phyloP scores from a whole-genome alignment of 169 alveolate genomes.

The Babesia microti region DNA sequence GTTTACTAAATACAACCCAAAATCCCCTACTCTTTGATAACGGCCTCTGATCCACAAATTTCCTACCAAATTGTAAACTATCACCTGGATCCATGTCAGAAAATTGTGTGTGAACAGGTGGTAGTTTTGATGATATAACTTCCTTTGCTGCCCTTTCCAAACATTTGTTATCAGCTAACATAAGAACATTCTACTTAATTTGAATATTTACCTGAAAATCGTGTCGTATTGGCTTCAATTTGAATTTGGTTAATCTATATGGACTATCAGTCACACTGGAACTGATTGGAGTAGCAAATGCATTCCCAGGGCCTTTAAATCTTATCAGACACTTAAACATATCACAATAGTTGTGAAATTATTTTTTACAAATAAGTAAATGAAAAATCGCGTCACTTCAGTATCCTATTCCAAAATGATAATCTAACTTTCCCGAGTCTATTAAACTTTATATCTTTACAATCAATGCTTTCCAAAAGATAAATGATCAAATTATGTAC shows the following conservation, averaged over 20 bases:
- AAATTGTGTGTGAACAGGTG: not conserved
- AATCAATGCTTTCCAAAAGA: conserved; percentile 23
- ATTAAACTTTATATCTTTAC: conserved; percentile 11
- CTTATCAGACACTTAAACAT: conserved; percentile 1
- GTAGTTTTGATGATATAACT: conserved; percentile 4
- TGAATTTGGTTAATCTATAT: conserved; percentile 13
- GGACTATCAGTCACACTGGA: conserved; percentile 39
- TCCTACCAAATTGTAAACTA: not conserved
- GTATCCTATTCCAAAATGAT: conserved; percentile 14
- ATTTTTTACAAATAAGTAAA: not conserved
- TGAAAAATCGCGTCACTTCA: not conserved
- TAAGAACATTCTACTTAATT: conserved; percentile 25
- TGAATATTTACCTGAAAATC: too few species aligned
- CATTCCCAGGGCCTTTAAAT: conserved; percentile 33
- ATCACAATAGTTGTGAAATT: not conserved
- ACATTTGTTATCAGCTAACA: conserved; percentile 23
- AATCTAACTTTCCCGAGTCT: conserved; percentile 16
- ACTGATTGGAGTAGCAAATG: conserved; percentile 26
- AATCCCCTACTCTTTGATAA: conserved; percentile 18
- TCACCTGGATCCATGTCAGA: not conserved
- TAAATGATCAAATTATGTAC: conserved; percentile 19
- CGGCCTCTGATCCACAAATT: not conserved
- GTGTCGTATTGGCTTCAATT: conserved; percentile 22
- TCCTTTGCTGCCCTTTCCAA: conserved; percentile 24
- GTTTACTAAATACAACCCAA: conserved; percentile 43